Conservation (phyloP, 768 basidiomycete species). For the Suillus americanus region DNA sequence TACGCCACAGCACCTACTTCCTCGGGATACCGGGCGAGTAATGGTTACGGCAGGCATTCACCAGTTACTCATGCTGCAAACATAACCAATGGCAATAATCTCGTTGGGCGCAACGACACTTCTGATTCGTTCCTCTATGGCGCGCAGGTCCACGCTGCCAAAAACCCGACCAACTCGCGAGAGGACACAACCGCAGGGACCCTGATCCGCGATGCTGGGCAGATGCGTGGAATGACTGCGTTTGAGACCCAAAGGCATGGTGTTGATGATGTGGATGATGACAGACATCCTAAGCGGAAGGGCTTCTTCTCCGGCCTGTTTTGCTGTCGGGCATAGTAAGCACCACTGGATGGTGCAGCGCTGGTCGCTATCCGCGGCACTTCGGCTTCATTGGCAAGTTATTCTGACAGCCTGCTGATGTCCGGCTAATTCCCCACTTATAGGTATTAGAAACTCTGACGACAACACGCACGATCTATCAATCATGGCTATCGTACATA, state of each 20-base stretch:
- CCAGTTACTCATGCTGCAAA: conserved; percentile 36
- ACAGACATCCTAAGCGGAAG: conserved; percentile 60
- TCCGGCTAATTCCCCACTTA: conserved; percentile 5
- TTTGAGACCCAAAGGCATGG: conserved; percentile 69
- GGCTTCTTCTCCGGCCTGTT: conserved; percentile 63
- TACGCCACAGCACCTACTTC: conserved; percentile 67
- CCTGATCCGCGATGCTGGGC: conserved; percentile 32
- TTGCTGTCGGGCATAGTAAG: conserved; percentile 64
- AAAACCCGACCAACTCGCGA: conserved; percentile 50
- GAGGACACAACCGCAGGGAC: conserved; percentile 52
- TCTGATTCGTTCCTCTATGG: conserved; percentile 73
- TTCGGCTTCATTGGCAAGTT: conserved; percentile 5
- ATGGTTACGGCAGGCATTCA: conserved; percentile 58
- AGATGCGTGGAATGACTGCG: conserved; percentile 54
- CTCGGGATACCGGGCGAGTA: conserved; percentile 51
- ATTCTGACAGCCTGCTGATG: neutral
- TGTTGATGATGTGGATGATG: conserved; percentile 61
- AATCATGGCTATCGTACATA: conserved; percentile 32
- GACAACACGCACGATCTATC: conserved; percentile 33
- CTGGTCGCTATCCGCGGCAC: conserved; percentile 24
- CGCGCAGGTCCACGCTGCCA: conserved; percentile 44
- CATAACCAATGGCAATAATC: conserved; percentile 39
- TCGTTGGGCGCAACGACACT: conserved; percentile 46
- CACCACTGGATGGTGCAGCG: conserved; percentile 25
- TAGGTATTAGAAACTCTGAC: conserved; percentile 29